Evolutionary conservation across 2,329 filamentous ascomycete genomes (phyloP).

Genomic region (Monosporascus cannonballus): DNA sequence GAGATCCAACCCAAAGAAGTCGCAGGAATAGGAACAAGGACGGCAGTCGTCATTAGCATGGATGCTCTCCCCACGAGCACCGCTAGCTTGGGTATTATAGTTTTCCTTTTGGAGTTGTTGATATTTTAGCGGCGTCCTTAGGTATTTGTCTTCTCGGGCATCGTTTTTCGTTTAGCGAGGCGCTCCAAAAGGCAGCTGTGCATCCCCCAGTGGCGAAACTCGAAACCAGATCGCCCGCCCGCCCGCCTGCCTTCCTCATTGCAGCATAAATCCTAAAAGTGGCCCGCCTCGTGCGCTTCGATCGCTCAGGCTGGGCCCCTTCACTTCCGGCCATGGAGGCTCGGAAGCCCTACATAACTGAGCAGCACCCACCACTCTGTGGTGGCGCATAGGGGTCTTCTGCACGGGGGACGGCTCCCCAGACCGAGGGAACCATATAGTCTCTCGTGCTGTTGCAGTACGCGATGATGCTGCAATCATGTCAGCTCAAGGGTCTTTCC

Average conservation of each 20-base stretch:
- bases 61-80: background rate
- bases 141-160: background rate
- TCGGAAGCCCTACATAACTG: conserved; percentile 67
- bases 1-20: conserved; percentile 9
- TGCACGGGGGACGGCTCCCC: conserved; percentile 88
- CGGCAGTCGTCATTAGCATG: background rate
- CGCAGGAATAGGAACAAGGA: background rate
- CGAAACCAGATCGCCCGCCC: conserved; percentile 17
- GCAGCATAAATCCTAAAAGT: conserved; percentile 15
- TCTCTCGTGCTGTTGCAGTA: conserved; percentile 98
- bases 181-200: background rate
- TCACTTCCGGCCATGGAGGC: conserved; percentile 4
- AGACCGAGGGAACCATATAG: conserved; percentile 97
- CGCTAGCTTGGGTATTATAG: background rate
- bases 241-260: conserved; percentile 11
- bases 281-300: conserved; percentile 6
- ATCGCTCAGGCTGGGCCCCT: background rate
- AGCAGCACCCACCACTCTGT: conserved; percentile 87
- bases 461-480: conserved; percentile 71
- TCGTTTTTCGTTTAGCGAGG: background rate
- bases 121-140: too few relatives aligned
- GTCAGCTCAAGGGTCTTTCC: conserved; percentile 7
- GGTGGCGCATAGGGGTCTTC: conserved; percentile 98
- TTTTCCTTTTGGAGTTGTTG: background rate
- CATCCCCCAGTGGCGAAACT: background rate